A percentile compares a stretch with the other conserved stretches of the same genome.
These are phyloP conservation scores for Linderina pennispora DNA, from an alignment of 192 early-diverging fungal species.

Conservation along the genomic window DNA sequence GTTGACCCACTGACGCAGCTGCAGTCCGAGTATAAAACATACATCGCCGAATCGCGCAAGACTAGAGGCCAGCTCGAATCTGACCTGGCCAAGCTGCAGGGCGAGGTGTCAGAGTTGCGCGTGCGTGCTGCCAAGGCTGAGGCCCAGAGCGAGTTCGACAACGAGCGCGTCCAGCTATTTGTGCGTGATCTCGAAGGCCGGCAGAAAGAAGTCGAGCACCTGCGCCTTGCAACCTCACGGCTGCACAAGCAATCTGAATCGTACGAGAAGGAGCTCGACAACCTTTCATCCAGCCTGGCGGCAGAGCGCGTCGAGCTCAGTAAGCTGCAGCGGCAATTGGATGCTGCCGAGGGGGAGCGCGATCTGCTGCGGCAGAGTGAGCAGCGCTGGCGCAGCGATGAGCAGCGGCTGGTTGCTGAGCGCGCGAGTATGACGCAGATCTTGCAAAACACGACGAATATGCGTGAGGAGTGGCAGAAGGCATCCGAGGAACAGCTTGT, in stretches of 20 bases:
- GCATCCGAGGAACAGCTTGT: slow-evolving; percentile 18
- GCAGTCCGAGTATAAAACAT: slow-evolving; percentile 60
- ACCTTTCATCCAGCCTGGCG: slow-evolving; percentile 44
- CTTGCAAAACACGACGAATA: slow-evolving; percentile 37
- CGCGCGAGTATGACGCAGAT: slow-evolving; percentile 42
- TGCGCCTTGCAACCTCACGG: slow-evolving; percentile 52
- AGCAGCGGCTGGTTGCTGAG: slow-evolving; percentile 33
- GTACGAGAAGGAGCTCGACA: slow-evolving; percentile 59
- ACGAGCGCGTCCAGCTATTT: slow-evolving; percentile 60
- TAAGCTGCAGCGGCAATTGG: slow-evolving; percentile 39
- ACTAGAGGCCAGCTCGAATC: slow-evolving; percentile 53
- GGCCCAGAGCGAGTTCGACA: slow-evolving; percentile 50
- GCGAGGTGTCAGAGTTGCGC: slow-evolving; percentile 53
- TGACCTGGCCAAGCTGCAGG: slow-evolving; percentile 45
- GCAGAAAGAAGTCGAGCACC: slow-evolving; percentile 54
- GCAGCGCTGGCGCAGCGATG: slow-evolving; percentile 31
- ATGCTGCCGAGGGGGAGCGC: slow-evolving; percentile 52
- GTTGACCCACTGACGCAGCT: slow-evolving; percentile 18
- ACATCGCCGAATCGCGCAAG: slow-evolving; percentile 55
- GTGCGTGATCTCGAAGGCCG: slow-evolving; percentile 48
- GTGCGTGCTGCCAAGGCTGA: slow-evolving; percentile 59
- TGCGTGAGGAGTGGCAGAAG: slow-evolving; percentile 43
- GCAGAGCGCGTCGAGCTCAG: slow-evolving; percentile 48
- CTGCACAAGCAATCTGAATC: slow-evolving; percentile 46
- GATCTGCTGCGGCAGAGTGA: slow-evolving; percentile 24